Percentiles rank a stretch among this genome's conserved stretches.
Evolutionary conservation across 2,329 filamentous ascomycete genomes (phyloP).

Genomic region (Chrysoporthe puriensis): DNA sequence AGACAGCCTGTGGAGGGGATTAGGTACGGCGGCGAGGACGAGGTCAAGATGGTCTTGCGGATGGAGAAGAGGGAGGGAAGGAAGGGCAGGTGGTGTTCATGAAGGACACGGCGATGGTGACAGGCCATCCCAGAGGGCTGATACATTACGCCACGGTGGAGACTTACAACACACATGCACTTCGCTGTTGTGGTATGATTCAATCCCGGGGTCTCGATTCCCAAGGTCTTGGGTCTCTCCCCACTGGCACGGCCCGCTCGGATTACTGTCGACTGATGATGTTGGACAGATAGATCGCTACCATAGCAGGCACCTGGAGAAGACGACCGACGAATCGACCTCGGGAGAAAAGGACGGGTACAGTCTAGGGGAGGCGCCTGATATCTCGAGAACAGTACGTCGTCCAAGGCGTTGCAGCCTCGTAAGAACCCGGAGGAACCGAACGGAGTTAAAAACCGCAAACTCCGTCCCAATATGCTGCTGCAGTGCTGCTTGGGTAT

Average conservation of each 20-base stretch:
- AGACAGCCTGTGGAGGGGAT: neutral
- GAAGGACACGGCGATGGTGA: neutral
- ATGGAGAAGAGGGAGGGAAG: neutral
- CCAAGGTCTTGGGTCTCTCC: neutral
- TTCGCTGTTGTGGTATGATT: neutral
- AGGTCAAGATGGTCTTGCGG: neutral
- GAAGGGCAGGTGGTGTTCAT: neutral
- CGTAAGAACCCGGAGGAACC: neutral
- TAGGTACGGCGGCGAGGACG: neutral
- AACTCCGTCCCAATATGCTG: neutral
- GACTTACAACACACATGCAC: neutral
- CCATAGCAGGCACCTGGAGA: too few species aligned
- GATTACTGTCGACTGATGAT: neutral
- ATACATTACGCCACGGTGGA: slow-evolving; percentile 12
- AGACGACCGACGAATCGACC: too few species aligned
- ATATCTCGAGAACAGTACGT: neutral
- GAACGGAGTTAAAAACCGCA: neutral
- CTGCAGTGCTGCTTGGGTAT: neutral
- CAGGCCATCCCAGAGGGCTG: neutral
- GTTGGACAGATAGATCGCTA: too few species aligned
- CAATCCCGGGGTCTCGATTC: neutral
- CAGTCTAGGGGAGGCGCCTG: too few species aligned
- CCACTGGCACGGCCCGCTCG: neutral
- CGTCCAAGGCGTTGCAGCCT: neutral
- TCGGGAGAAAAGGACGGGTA: too few species aligned